Evolutionary conservation across 495 filamentous ascomycete genomes (phyloP).

Genomic region (Chaetomium cochliodes): DNA sequence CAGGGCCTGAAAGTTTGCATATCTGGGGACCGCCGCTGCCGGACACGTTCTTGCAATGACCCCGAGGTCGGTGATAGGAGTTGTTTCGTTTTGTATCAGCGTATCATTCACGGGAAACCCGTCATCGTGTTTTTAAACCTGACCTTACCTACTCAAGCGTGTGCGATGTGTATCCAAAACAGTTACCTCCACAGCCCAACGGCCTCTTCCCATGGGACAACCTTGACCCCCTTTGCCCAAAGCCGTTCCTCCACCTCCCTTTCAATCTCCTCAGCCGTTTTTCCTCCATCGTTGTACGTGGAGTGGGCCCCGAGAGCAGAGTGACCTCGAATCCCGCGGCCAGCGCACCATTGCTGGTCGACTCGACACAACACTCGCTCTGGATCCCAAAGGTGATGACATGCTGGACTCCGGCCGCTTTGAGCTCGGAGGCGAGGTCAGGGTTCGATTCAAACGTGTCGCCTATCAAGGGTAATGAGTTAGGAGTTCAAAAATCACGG

Average conservation of each 20-base stretch:
- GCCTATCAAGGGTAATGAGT: conserved; percentile 17
- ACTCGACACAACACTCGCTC: conserved; percentile 38
- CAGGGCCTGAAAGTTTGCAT: conserved; percentile 1
- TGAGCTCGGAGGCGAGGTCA: conserved; percentile 26
- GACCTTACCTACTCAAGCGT: no score
- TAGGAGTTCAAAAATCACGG: neutral
- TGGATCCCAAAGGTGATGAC: conserved; percentile 38
- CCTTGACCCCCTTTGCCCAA: conserved; percentile 19
- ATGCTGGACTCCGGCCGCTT: conserved; percentile 16
- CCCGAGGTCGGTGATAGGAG: neutral
- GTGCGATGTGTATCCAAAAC: no score
- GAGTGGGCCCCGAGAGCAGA: conserved; percentile 39
- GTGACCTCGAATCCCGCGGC: conserved; percentile 33
- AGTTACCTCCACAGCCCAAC: conserved; percentile 19
- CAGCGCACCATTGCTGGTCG: conserved; percentile 31
- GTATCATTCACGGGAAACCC: no score
- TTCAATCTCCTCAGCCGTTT: conserved; percentile 35
- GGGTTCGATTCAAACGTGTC: conserved; percentile 40
- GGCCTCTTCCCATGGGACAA: conserved; percentile 31
- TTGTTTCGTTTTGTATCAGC: neutral
- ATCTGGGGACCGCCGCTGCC: conserved; percentile 8
- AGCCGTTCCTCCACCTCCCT: conserved; percentile 32
- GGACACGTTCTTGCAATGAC: conserved; percentile 4
- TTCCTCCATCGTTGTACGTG: conserved; percentile 32
- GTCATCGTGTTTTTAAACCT: neutral